Conservation (phyloP, 2,329 filamentous ascomycete species). For the Colletotrichum ledebouriae region DNA sequence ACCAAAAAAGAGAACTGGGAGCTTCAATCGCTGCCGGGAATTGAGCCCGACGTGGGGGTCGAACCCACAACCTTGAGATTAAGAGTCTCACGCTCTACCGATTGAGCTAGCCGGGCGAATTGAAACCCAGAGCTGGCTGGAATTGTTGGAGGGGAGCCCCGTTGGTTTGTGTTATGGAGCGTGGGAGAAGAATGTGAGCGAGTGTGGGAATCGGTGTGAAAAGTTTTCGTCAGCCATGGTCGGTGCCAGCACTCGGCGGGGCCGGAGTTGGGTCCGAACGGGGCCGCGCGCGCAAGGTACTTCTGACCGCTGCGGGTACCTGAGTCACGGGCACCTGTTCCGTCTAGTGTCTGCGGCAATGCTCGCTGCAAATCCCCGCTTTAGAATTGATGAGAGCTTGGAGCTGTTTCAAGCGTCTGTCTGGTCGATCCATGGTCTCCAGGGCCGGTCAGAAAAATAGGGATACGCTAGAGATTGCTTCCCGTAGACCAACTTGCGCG, state of each 20-base stretch:
- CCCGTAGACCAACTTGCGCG: too few species aligned
- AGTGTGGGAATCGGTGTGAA: constrained; percentile 1
- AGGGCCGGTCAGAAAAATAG: not conserved
- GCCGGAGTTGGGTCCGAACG: constrained; percentile 9
- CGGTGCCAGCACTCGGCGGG: not conserved
- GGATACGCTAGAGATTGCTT: too few species aligned
- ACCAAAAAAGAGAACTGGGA: constrained; percentile 6
- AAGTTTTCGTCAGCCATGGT: not conserved
- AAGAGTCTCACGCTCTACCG: constrained; percentile 82
- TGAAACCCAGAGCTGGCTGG: constrained; percentile 39
- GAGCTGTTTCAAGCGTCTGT: not conserved
- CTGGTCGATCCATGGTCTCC: not conserved
- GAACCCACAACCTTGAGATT: constrained; percentile 72
- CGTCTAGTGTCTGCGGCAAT: constrained; percentile 7
- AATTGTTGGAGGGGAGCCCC: not conserved
- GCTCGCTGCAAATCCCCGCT: not conserved
- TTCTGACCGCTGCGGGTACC: not conserved
- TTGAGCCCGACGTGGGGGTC: constrained; percentile 48
- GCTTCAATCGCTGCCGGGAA: constrained; percentile 40
- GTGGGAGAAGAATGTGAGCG: not conserved
- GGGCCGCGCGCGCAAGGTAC: not conserved
- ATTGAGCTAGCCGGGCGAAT: constrained; percentile 73
- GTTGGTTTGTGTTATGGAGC: not conserved
- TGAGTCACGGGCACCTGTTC: constrained; percentile 11
- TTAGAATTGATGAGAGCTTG: constrained; percentile 13